phyloP scores from a whole-genome alignment of 1,284 basidiomycete species.

The Neolentinus lepideus region DNA sequence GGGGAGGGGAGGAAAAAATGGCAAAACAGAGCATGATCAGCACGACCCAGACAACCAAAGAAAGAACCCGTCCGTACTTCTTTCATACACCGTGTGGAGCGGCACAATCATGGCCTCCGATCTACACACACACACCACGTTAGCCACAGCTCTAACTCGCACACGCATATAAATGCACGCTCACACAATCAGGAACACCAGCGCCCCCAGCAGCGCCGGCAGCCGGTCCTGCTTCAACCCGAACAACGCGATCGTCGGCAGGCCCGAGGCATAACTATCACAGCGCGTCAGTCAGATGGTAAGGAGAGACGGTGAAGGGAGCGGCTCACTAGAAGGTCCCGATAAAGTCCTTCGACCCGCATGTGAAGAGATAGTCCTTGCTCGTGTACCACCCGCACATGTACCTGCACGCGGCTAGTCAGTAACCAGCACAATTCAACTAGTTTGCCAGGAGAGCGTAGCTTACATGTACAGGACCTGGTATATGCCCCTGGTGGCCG shows the following conservation, averaged over 20 bases:
- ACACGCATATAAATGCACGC: too few species aligned
- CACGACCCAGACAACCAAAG: too few species aligned
- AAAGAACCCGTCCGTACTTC: background rate
- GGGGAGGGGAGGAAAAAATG: background rate
- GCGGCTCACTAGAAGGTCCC: slow-evolving; percentile 52
- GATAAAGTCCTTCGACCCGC: slow-evolving; percentile 50
- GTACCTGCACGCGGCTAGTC: slow-evolving; percentile 29
- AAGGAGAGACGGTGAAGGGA: background rate
- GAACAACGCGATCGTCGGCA: slow-evolving; percentile 4
- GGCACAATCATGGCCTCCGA: background rate
- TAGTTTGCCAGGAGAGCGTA: background rate
- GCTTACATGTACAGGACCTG: slow-evolving; percentile 52
- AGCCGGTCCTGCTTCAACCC: slow-evolving; percentile 2
- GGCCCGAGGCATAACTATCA: slow-evolving; percentile 1
- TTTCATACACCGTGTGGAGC: background rate
- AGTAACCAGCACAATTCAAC: background rate
- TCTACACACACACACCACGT: background rate
- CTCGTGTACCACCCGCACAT: slow-evolving; percentile 46
- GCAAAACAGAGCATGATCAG: background rate
- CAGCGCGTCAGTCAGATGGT: background rate
- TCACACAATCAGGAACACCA: background rate
- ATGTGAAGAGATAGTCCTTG: slow-evolving; percentile 21
- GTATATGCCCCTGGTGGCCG: slow-evolving; percentile 23
- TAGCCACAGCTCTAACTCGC: too few species aligned
- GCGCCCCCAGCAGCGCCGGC: background rate